Evolutionary conservation across 257 asterid species (phyloP), one percentile per base, ranked within the genome.

Genomic region (Solanum clarkiae): DNA sequence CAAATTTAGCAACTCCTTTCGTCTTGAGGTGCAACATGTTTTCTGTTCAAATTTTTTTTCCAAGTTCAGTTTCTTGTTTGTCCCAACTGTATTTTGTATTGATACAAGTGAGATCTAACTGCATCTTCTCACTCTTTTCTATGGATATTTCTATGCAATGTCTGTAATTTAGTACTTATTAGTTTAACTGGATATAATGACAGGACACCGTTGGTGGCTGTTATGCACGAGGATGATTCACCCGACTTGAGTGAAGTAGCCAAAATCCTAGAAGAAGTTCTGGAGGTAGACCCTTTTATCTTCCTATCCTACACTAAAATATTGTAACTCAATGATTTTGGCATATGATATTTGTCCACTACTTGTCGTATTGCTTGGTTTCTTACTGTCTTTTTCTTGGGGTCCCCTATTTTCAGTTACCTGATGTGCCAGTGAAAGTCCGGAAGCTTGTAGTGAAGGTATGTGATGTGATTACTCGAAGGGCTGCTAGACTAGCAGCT

Each of bases 211-310:
- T 60, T 93, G 90, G 88, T 95, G 88, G 94, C 97, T 75, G 94
- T 96, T 36, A 95, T 95, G 98, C 98, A 94, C n/a, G 97, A 92
- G 90, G 98, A 95, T 86, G 95, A 91, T 85, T 90, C 97, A 82
- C 93, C 96, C 2, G 90, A 91, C 86, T 91, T 95, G 89, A 88
- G 45, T 47, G 98, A 94, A 89, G 98, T 93, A 47, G 94, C 93
- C 72, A 89, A 89, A 81, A 89, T 93, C 85, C 87, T 95, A 59
- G 77, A 88, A 70, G 97, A 95, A 44, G 87, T 90, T 36, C 77
- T 95, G 11, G 94, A 95, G 97, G 98, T 95, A 44, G 63, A 60
- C 26, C 53, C 42, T 80, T 55, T 57, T 26, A 22, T 24, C 44
- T 3, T 71, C 22, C 17, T 83, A 14, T 15, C 11, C 15, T 70